Base-by-base conservation (phyloP, 768 basidiomycete genomes). In the Panaeolus cyanescens region DNA sequence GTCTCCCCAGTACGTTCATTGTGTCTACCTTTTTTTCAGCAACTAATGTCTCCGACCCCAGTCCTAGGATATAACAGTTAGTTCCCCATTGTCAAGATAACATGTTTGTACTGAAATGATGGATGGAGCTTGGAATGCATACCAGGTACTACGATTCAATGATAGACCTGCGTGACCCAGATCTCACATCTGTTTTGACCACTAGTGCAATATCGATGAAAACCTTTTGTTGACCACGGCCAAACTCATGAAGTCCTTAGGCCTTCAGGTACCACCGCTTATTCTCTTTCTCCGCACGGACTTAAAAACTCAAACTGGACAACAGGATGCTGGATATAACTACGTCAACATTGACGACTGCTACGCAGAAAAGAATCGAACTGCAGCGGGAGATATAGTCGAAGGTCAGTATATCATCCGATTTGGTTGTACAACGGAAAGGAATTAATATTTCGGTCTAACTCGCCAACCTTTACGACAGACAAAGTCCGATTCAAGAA, bases 21-120 rank as follows among this genome's bases (percentile, higher is more conserved):
- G 12, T 53, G 37, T 19, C 17, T 13, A 32, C 42, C 50, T 17
- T 17, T 32, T 25, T 50, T 28, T 22, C 32, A 33, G 30, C 32
- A 36, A 37, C 39, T 39, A 22, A 58, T 31, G 33, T n/a, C 54
- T 30, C 19, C 10, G 31, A 37, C 30, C 12, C 2, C 45, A 88
- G 86, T 82, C 19, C 75, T 88, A 76, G 87, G 86, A 2, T 89
- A 85, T 64, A 89, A 89, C 64, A 88, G 86, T 88, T 54, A 68
- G 84, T 62, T 65, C 20, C 55, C 57, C 32, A 22, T 58, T 62
- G 19, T 65, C 22, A n/a, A 31, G 37, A 22, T 12, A 5, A n/a
- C 9, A 13, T 50, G 25, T 32, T 45, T 32, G 19, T 25, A n/a
- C 2, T 28, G 31, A 3, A 31, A 25, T 42, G 20, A 30, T 22